Base-by-base conservation (phyloP, 164 flowering plant genomes). In the Chloranthus sessilifolius region DNA sequence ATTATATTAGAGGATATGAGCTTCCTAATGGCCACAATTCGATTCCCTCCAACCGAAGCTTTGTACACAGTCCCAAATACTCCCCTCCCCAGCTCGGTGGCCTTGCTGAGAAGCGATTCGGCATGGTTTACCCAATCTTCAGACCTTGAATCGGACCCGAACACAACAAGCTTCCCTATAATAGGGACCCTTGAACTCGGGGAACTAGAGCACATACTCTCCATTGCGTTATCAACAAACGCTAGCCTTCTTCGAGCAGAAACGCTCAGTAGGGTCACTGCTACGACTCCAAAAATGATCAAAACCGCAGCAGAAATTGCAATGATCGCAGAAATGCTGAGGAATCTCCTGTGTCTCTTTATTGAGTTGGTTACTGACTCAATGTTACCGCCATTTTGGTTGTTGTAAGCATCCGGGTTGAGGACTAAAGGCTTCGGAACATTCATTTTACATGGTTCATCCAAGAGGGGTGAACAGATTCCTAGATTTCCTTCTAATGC, bases 381-480 rank as follows among this genome's bases (percentile, higher is more conserved):
- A 6, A 31, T 34, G 14, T 55, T 52, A n/a, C 61, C 66, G 3
- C 66, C 68, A 34, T 53, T 71, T 56, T 65, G 80, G 31, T 62
- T 52, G 44, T 34, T 53, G 52, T 68, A 70, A 12, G 78, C 79
- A 52, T 68, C 21, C 3, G 99, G 99, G 52, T 88, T 74, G 43
- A 92, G 79, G 12, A 88, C 87, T 21, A 92, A 59, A 7, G 99
- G 99, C 73, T 92, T 92, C 15, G 83, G 76, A 23, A 77, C 85
- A 59, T 92, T 73, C 82, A 88, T 65, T 58, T 64, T 79, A 43
- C 99, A 92, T 0, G 96, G 96, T 29, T 87, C 92, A 30, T 72
- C 78, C 63, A 92, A 51, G 59, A 83, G 63, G 3, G 96, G 95
- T 3, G 99, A 88, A 52, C 99, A 92, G n/a, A 92, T 65, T 6